Base-by-base conservation (phyloP, 148 eudicot species). In the Vaccinium darrowii region DNA sequence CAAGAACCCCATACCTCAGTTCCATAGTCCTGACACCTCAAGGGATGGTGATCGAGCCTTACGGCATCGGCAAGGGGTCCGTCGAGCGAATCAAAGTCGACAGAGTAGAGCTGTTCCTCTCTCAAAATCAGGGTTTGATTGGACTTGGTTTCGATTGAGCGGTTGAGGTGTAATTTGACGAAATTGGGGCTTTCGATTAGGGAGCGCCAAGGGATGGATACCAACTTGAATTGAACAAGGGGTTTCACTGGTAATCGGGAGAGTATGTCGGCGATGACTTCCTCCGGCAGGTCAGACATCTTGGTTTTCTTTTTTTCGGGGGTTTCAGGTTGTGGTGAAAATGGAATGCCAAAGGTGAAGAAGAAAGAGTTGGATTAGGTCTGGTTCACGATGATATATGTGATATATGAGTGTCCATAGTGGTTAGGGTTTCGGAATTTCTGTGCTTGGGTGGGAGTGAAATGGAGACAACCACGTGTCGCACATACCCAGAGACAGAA, bases 1-100 rank as follows among this genome's bases (percentile, higher is more conserved):
- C 91, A 90, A 72, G 87, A 86, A 72, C 91, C 91, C 80, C 84
- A 56, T 13, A 89, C 36, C 15, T 79, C 85, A 69, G 92, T 86
- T 4, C 71, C 83, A 73, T 5, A 27, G 3, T 3, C 8, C 4
- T 43, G 33, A 21, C 63, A 60, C 10, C 88, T 79, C 33, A 87
- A 76, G 1, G 91, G 91, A 21, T 89, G 88, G 71, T 89, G 49
- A 3, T 86, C 83, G 25, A 56, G 58, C 8, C 65, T 47, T 3
- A 49, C 57, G 5, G 81, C 50, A 14, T 79, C 39, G 6, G 16
- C 30, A 8, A 81, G n/a, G 3, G 54, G 25, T 50, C 10, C 73
- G 39, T 62, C 83, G 12, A 87, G 84, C 11, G 84, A 54, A 60
- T 87, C 78, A 19, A 89, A 89, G 8, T 85, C 83, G 4, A 86